Base-by-base conservation (phyloP, 495 filamentous ascomycete species). In the Pseudoneurospora amorphoporcata region DNA sequence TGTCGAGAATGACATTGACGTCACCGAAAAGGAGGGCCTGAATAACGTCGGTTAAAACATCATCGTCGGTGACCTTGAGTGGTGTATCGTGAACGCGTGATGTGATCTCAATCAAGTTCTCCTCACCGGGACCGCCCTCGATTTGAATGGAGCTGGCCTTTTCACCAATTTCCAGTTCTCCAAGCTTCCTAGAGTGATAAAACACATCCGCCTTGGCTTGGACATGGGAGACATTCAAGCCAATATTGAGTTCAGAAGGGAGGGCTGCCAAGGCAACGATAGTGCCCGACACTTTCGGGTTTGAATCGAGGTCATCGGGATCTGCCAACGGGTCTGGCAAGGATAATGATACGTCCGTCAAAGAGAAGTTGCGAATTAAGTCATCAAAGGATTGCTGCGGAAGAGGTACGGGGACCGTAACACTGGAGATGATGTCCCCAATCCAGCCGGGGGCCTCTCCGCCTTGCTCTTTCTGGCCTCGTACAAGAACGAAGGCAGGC, bases 231-330 rank as follows among this genome's bases (percentile, higher is more conserved):
- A 98, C 92, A 72, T 92, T 86, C 61, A 99, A 80, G 16, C 86
- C 84, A 76, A 99, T 90, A 74, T 94, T 92, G 87, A 98, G 91
- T 79, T 97, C 90, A 32, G 93, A 84, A 0, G 95, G 95, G 29
- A 98, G 78, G 23, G 79, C 87, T 35, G 96, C 88, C 3, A 92
- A 82, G 19, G 92, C 94, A 72, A 92, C 84, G 35, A 97, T 91
- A 45, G 90, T 86, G 3, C 94, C 94, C 53, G 92, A 96, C 3
- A 99, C 87, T 47, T 86, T 87, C 8, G 94, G 94, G 71, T 91
- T 87, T 0, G 92, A 84, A 37, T 91, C 88, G 3, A 92, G 91
- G n/a, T 90, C 87, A 70, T 86, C 88, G 2, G 93, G 92, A 2
- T 92, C 87, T 17, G 92, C 92, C 68, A 90, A 87, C 16, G 90